phyloP scores from a whole-genome alignment of 2,329 filamentous ascomycete genomes.

The Incumbomyces delicatus region DNA sequence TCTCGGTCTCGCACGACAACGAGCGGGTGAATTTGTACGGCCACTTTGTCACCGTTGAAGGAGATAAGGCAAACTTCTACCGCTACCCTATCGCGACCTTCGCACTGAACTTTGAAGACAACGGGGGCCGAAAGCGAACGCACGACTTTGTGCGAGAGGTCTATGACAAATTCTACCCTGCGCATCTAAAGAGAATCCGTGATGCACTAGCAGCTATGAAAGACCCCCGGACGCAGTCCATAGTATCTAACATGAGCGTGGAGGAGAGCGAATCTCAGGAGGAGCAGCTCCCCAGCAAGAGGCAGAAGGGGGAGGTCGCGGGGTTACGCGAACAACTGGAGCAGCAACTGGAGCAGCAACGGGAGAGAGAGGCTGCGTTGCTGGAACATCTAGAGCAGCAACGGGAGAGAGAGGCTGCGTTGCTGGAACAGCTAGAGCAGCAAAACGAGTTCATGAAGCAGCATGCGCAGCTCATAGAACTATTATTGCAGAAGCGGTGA shows the following conservation, averaged over 20 bases:
- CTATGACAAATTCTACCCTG: constrained; percentile 8
- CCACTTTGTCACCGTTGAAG: constrained; percentile 1
- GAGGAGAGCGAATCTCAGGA: constrained; percentile 5
- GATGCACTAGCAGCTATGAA: constrained; percentile 6
- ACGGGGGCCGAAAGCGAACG: constrained; percentile 4
- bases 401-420: background rate
- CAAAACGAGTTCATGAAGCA: background rate
- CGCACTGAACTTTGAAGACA: background rate
- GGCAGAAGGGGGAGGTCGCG: constrained; percentile 1
- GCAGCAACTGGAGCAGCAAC: background rate
- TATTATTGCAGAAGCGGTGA: background rate
- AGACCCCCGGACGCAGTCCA: background rate
- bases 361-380: background rate
- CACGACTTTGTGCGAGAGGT: constrained; percentile 9
- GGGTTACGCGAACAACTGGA: background rate
- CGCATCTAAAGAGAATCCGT: constrained; percentile 6
- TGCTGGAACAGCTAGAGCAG: background rate
- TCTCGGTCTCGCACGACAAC: constrained; percentile 6
- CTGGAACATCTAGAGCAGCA: background rate
- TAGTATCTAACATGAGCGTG: constrained; percentile 1
- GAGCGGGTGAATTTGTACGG: constrained; percentile 2
- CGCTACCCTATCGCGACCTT: constrained; percentile 2
- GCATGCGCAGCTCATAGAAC: background rate
- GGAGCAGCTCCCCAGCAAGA: constrained; percentile 4
- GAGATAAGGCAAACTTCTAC: constrained; percentile 4